Evolutionary conservation across 371 early-diverging fungal species (phyloP).

Genomic region (Mortierella sp.): DNA sequence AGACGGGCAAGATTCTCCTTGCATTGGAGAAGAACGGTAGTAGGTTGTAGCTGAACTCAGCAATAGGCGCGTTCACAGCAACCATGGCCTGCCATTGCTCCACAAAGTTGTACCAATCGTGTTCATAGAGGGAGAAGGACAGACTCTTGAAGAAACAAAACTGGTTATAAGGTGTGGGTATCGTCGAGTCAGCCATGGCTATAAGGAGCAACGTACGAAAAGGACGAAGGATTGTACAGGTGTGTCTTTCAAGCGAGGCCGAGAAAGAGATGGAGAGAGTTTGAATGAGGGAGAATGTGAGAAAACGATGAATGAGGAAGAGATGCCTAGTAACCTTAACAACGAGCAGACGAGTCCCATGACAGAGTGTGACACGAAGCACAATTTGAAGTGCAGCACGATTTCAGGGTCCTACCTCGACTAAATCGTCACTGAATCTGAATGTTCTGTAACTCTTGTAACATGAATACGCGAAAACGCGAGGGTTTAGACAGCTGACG

Average conservation of each 20-base stretch:
- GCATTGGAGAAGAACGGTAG: constrained; percentile 37
- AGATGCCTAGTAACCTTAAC: no score
- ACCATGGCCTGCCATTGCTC: constrained; percentile 51
- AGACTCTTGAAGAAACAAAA: constrained; percentile 41
- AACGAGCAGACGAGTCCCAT: no score
- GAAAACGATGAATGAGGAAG: no score
- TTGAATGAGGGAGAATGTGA: no score
- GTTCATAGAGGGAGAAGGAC: constrained; percentile 31
- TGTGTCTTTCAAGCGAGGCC: no score
- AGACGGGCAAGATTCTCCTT: constrained; percentile 27
- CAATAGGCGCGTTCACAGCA: constrained; percentile 39
- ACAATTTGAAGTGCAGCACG: no score
- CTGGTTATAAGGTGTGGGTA: constrained; percentile 30
- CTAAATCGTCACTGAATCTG: no score
- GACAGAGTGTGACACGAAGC: no score
- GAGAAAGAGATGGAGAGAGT: not conserved
- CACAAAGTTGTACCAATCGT: constrained; percentile 51
- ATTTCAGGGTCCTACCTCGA: no score
- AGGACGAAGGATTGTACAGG: not conserved
- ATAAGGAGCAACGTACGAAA: not conserved
- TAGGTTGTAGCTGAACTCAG: constrained; percentile 36
- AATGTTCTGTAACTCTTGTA: no score
- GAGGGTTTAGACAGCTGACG: no score
- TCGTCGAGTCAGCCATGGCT: constrained; percentile 13
- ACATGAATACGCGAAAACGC: no score